Conservation (phyloP, 2,329 filamentous ascomycete genomes). For the Aphanocladium album region DNA sequence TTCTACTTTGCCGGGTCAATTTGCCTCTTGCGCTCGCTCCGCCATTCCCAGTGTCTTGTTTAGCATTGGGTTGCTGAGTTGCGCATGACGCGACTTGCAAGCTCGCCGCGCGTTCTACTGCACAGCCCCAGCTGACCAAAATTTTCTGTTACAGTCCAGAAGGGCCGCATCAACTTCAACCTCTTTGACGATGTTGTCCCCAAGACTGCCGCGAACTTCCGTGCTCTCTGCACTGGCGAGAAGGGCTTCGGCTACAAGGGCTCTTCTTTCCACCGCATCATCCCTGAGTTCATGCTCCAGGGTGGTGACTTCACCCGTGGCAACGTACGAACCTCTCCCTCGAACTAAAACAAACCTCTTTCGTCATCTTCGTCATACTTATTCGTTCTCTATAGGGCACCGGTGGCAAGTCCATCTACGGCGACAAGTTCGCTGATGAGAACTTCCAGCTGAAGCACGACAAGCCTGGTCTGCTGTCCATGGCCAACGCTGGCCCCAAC, state of each 20-base stretch:
- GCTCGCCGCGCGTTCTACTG: background rate
- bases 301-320: slow-evolving; percentile 91
- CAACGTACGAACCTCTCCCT: slow-evolving; percentile 59
- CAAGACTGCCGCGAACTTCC: slow-evolving; percentile 84
- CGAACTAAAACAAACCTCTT: background rate
- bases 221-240: slow-evolving; percentile 72
- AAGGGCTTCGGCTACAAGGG: slow-evolving; percentile 79
- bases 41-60: background rate
- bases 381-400: slow-evolving; percentile 57
- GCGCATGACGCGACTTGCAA: background rate
- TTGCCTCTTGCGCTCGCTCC: background rate
- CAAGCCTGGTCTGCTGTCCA: slow-evolving; percentile 76
- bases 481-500: slow-evolving; percentile 95
- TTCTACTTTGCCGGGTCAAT: slow-evolving; percentile 7
- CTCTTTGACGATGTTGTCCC: slow-evolving; percentile 83
- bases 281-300: slow-evolving; percentile 92
- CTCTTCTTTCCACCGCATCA: slow-evolving; percentile 88
- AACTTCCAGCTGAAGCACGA: slow-evolving; percentile 77
- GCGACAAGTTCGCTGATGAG: slow-evolving; percentile 90
- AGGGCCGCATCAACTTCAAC: slow-evolving; percentile 79
- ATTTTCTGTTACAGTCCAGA: slow-evolving; percentile 51
- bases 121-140: slow-evolving; percentile 7
- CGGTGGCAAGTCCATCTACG: slow-evolving; percentile 90
- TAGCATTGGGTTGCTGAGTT: background rate
- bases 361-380: slow-evolving; percentile 16